Evolutionary conservation across 306 rosid species (phyloP), one percentile per base, ranked within the genome.

Genomic region (barrel medic (Medicago truncatula)): DNA sequence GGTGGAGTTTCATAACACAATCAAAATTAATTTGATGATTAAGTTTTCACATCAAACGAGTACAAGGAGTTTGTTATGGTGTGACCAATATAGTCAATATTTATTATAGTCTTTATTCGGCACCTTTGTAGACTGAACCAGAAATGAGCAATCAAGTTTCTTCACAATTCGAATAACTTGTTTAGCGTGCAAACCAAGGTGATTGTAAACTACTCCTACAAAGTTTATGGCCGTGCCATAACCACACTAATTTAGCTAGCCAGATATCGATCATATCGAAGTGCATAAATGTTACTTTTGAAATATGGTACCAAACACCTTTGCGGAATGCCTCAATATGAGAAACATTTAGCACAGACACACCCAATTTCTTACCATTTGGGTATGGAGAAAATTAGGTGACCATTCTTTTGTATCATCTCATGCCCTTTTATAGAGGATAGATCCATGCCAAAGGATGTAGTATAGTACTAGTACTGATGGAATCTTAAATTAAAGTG

Each of bases 171-270:
- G 5, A 49, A 47, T 68, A 60, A 78, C 71, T 70, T 70, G 70
- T 58, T 70, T 78, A 46, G 74, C 93, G 81, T 86, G 90, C 84
- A 81, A 71, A 80, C 52, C 23, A 79, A 86, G 83, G 62, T 38
- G 73, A 38, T 15, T 6, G 44, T 39, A 46, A 20, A 31, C 64
- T 46, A 64, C 11, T 31, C 46, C 60, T 41, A 58, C 14, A 74
- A 67, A 59, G 57, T 67, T 17, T 68, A 8, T 9, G 15, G 25
- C 67, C 39, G 16, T 70, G 69, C 7, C 73, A 41, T 20, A 31
- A 40, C 54, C 73, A 69, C 73, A 68, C 39, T 67, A 17, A 74
- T 21, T 9, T 59, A 49, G 40, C 43, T 61, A 61, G 58, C 43
- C 5, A 9, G 17, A 76, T 56, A 71, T 23, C 18, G 12, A 61